A percentile compares a stretch with the other conserved stretches of the same genome.
These are phyloP conservation scores for Claviceps fusiformis DNA, from an alignment of 2,329 filamentous ascomycete species.

Conservation along the genomic window DNA sequence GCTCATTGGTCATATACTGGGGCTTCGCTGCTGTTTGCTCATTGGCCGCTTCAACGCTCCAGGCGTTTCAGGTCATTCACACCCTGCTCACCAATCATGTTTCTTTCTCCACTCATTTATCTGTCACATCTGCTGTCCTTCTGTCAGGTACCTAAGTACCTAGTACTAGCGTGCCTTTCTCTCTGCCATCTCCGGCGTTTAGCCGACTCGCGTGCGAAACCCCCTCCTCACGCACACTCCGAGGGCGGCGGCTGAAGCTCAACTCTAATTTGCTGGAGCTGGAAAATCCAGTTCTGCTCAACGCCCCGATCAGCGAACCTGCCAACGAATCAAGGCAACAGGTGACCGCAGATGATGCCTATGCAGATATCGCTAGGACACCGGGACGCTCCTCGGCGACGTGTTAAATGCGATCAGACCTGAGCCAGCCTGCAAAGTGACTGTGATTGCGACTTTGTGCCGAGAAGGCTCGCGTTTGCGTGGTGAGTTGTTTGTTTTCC, in stretches of 20 bases:
- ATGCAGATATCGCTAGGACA: conserved; percentile 1
- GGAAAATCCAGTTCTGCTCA: neutral
- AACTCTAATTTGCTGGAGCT: neutral
- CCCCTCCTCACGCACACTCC: neutral
- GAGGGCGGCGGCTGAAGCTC: neutral
- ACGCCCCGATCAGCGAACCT: neutral
- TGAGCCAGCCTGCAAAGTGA: neutral
- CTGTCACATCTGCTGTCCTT: neutral
- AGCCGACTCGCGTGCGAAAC: neutral
- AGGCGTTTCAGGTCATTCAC: conserved; percentile 13
- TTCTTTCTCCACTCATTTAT: neutral
- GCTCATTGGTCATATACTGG: neutral
- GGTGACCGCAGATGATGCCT: conserved; percentile 4
- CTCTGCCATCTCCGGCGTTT: neutral
- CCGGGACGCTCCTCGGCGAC: conserved; percentile 5
- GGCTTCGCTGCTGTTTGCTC: neutral
- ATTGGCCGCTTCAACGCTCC: conserved; percentile 7
- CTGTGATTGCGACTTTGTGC: neutral
- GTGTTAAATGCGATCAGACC: conserved; percentile 1
- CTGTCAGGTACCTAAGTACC: neutral
- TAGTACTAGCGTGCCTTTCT: neutral
- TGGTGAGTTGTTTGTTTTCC: neutral
- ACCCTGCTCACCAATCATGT: conserved; percentile 8
- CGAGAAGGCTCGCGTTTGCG: neutral
- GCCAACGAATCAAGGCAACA: neutral